Evolutionary conservation across 2,329 filamentous ascomycete species (phyloP), one percentile per base, ranked within the genome.

Genomic region (Fusarium piperis): DNA sequence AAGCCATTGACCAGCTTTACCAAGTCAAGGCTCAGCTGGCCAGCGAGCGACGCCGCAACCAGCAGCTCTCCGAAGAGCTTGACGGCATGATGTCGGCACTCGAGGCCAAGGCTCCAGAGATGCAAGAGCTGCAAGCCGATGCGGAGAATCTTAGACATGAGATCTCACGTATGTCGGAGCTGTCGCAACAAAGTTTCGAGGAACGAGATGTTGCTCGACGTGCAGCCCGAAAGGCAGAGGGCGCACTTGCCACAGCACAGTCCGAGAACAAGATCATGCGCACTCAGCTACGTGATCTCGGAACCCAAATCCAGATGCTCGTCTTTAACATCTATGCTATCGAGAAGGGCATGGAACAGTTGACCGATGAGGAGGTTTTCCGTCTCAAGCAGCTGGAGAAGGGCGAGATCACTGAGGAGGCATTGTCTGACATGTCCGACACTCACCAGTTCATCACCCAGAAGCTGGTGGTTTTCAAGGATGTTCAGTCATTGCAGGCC

Each of bases 381-480:
- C 92, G 94, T 66, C 87, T 97, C 38, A 90, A 97, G 79, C 91
- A 92, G 71, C 87, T 97, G 9, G 92, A 94, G 70, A 89, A 89
- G 65, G 93, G 94, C 59, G 91, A 96, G 75, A 85, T 95, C 26
- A 87, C 89, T 10, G 92, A 94, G 62, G 89, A 92, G 63, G 87
- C 89, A 1, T 83, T 93, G 8, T 89, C 92, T 35, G 93, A 94
- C 72, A 87, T 95, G 79, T 95, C 93, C 6, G 92, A 94, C 70
- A 97, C 95, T 1, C 94, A 95, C 76, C 91, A 91, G 63, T 92
- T 97, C 80, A 97, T 99, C 75, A 96, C 93, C 30, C 90, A 96
- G 77, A 92, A 95, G 68, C 86, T 98, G n/a, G 93, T 95, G 10
- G 90, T 94, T 1, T 99, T 97, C 88, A 94, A 93, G 76, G 91